Evolutionary conservation across 176 grass and related monocot genomes (phyloP).

Genomic region (Cenchrus americanus): DNA sequence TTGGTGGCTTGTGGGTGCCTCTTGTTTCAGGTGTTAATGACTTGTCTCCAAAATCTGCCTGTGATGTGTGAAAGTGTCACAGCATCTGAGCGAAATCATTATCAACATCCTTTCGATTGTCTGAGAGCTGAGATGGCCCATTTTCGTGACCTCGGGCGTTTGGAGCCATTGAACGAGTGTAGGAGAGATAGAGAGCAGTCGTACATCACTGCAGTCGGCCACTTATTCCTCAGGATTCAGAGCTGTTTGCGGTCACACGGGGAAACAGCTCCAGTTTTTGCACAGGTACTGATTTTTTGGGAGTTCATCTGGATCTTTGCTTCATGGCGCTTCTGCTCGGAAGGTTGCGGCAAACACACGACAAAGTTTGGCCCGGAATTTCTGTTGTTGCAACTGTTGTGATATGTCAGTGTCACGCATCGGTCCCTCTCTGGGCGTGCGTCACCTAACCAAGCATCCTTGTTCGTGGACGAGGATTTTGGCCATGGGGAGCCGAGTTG

Average conservation of each 20-base stretch:
- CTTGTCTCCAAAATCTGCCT: neutral
- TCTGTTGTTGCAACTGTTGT: slow-evolving; percentile 9
- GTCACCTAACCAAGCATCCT: neutral
- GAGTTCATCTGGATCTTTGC: neutral
- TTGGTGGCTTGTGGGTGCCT: neutral
- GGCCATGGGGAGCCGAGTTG: neutral
- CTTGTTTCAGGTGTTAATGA: neutral
- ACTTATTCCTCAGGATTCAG: slow-evolving; percentile 23
- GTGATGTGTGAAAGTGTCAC: neutral
- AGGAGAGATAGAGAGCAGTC: neutral
- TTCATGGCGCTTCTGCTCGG: neutral
- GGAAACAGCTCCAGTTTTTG: slow-evolving; percentile 11
- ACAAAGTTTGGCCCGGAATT: neutral
- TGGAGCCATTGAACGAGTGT: neutral
- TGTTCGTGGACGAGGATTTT: neutral
- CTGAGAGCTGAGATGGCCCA: neutral
- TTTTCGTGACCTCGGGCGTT: slow-evolving; percentile 11
- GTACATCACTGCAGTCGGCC: neutral
- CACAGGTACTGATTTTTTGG: slow-evolving; percentile 10
- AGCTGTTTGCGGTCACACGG: neutral
- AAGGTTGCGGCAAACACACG: neutral
- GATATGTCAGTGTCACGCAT: neutral
- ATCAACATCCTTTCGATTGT: neutral
- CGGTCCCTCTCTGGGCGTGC: neutral
- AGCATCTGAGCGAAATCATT: neutral